phyloP scores from a whole-genome alignment of 306 rosid genomes.

The Pyrus pyrifolia region DNA sequence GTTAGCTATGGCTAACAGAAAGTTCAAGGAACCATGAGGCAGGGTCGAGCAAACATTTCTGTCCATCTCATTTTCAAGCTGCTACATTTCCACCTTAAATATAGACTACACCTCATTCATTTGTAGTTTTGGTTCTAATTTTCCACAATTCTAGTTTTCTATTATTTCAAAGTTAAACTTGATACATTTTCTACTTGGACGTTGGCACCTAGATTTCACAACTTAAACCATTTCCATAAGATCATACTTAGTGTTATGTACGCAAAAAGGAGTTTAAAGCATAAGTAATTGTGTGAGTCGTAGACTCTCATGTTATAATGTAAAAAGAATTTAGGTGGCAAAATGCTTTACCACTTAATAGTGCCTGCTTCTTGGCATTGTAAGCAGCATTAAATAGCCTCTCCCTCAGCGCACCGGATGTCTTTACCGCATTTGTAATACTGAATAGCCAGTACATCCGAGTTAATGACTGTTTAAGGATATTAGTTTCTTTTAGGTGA shows the following conservation, averaged over 20 bases:
- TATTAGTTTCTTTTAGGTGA: conserved; percentile 10
- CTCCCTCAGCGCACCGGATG: conserved; percentile 86
- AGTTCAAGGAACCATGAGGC: neutral
- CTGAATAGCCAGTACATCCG: conserved; percentile 35
- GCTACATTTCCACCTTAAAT: neutral
- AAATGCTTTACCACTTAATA: conserved; percentile 58
- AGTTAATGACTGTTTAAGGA: conserved; percentile 23
- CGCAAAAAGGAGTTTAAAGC: neutral
- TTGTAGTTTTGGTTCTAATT: neutral
- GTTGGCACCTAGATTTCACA: neutral
- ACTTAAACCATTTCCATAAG: neutral
- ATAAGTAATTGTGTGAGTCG: neutral
- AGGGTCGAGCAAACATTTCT: neutral
- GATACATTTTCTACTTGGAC: neutral
- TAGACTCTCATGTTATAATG: neutral
- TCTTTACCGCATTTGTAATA: conserved; percentile 69
- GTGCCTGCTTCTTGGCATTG: conserved; percentile 86
- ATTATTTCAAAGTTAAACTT: neutral
- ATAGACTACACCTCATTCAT: neutral
- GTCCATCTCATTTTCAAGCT: neutral
- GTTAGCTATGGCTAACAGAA: neutral
- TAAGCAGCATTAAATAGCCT: conserved; percentile 86
- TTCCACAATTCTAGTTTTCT: neutral
- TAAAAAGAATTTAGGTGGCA: neutral
- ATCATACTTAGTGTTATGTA: neutral